Percentiles rank a stretch among this genome's conserved stretches.
Conservation (phyloP, 2,329 filamentous ascomycete genomes). For the Nakataea oryzae region DNA sequence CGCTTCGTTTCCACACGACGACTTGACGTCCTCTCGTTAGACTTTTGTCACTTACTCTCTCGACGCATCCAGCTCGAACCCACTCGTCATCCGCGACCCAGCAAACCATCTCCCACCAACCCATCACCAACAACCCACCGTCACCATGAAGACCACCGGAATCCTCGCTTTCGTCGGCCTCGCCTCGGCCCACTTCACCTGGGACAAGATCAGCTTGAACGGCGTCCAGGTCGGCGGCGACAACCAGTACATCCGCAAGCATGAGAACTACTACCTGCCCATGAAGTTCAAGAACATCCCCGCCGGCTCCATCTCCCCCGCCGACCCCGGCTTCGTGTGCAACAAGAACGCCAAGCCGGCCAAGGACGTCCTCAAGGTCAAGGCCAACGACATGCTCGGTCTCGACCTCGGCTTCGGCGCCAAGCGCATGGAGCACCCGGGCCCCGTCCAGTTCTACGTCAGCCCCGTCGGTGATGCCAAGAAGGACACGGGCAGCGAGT, state of each 20-base stretch:
- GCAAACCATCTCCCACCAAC: neutral
- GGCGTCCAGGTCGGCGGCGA: neutral
- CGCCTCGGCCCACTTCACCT: neutral
- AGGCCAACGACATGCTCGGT: neutral
- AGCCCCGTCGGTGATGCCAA: neutral
- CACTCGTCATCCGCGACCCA: neutral
- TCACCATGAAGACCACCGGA: constrained; percentile 3
- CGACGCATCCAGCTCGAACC: neutral
- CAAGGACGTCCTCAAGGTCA: neutral
- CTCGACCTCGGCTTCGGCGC: neutral
- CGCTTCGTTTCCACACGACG: neutral
- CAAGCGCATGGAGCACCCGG: neutral
- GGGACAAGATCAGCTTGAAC: neutral
- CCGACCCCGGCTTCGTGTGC: neutral
- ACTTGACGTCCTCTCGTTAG: neutral
- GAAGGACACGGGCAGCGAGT: neutral
- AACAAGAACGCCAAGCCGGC: neutral
- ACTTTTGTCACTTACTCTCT: neutral
- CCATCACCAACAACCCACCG: neutral
- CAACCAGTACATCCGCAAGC: constrained; percentile 1
- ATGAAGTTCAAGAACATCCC: constrained; percentile 1
- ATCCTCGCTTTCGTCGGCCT: neutral
- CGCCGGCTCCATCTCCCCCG: neutral
- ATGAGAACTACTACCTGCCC: constrained; percentile 1
- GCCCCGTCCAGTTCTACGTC: constrained; percentile 1